These are phyloP conservation scores for Ciborinia camelliae DNA, from an alignment of 2,329 filamentous ascomycete genomes.

Conservation along the genomic window DNA sequence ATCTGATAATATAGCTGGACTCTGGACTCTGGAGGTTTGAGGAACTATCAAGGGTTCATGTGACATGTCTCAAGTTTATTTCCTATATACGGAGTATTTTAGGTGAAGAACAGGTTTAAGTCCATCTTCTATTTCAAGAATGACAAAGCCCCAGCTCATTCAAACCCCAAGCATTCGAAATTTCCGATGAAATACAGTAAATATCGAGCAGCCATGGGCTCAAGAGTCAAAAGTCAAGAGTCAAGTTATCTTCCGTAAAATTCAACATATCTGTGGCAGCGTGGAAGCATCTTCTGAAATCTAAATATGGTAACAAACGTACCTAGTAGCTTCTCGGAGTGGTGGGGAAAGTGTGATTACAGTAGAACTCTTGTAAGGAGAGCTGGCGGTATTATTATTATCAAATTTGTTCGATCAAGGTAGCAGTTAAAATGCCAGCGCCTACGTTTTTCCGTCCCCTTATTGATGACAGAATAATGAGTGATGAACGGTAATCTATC, in stretches of 20 bases:
- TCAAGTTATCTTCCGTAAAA: background rate
- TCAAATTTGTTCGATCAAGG: background rate
- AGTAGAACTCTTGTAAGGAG: background rate
- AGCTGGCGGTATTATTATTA: background rate
- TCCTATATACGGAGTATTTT: conserved; percentile 7
- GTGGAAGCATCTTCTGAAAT: background rate
- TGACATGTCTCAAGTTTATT: conserved; percentile 6
- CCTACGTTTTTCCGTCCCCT: conserved; percentile 3
- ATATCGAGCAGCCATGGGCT: background rate
- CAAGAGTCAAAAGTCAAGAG: background rate
- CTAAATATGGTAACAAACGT: background rate
- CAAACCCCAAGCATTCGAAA: background rate
- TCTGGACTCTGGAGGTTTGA: too few species aligned
- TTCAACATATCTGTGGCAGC: background rate
- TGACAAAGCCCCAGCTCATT: conserved; percentile 10
- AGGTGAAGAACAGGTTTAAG: conserved; percentile 1
- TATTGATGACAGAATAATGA: background rate
- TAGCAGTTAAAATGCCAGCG: background rate
- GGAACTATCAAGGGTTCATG: conserved; percentile 4
- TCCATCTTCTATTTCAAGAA: conserved; percentile 3
- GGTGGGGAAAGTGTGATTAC: background rate
- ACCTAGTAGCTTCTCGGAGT: background rate
- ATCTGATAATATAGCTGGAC: too few species aligned
- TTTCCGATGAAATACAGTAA: background rate
- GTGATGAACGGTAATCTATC: conserved; percentile 9